phyloP scores from a whole-genome alignment of 1,284 basidiomycete species.

The Lignosus rhinocerotis region DNA sequence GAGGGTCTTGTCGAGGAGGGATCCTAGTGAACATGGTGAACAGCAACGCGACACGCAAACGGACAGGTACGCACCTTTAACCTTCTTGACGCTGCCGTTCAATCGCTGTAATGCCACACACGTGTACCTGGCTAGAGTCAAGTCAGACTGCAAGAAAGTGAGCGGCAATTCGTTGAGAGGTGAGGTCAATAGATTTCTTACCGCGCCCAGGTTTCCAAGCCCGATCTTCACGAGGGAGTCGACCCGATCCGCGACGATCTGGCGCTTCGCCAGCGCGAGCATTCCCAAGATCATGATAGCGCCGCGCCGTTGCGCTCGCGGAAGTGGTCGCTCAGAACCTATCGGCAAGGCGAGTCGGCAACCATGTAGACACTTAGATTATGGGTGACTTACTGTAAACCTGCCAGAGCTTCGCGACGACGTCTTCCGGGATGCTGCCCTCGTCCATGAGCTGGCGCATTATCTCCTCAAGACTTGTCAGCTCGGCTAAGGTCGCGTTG shows the following conservation, averaged over 20 bases:
- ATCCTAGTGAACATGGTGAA: constrained; percentile 50
- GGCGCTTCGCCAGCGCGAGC: constrained; percentile 85
- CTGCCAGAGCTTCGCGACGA: constrained; percentile 92
- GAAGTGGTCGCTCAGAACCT: constrained; percentile 73
- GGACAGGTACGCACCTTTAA: constrained; percentile 69
- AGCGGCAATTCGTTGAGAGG: background rate
- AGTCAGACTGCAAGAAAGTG: constrained; percentile 60
- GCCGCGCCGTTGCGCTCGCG: constrained; percentile 84
- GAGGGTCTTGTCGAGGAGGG: constrained; percentile 84
- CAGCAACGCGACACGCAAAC: background rate
- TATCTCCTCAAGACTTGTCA: constrained; percentile 96
- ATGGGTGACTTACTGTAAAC: constrained; percentile 75
- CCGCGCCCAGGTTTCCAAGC: constrained; percentile 76
- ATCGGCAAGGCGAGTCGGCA: background rate
- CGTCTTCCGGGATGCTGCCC: constrained; percentile 78
- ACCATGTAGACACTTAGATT: too few relatives aligned
- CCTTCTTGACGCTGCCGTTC: constrained; percentile 94
- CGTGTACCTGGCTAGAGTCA: constrained; percentile 90
- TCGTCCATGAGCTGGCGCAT: constrained; percentile 94
- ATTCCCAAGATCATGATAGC: constrained; percentile 96
- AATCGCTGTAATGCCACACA: constrained; percentile 92
- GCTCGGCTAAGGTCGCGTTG: constrained; percentile 89
- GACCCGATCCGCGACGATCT: constrained; percentile 86
- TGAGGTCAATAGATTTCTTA: background rate
- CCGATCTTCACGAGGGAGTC: constrained; percentile 88